A percentile compares a stretch with the other conserved stretches of the same genome.
Evolutionary conservation across 2,329 filamentous ascomycete species (phyloP).

Genomic region (Fusarium sublunatum): DNA sequence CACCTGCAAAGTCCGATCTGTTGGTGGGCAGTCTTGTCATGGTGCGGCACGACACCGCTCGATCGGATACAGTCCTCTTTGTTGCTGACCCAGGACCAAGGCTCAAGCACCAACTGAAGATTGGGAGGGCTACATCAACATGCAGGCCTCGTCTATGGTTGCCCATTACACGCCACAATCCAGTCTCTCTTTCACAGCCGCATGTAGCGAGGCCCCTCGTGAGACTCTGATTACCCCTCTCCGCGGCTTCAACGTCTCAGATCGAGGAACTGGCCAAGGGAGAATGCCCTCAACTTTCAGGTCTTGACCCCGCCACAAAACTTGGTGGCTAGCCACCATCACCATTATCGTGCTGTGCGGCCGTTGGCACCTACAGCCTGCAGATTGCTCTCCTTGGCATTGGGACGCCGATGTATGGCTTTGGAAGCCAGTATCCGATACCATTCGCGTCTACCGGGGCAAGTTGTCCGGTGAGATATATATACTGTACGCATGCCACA

Average conservation of each 20-base stretch:
- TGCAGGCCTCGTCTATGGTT: slow-evolving; percentile 13
- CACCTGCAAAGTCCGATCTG: slow-evolving; percentile 13
- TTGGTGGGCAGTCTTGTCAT: slow-evolving; percentile 24
- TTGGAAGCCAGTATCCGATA: not conserved
- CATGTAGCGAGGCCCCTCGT: not conserved
- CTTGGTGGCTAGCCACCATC: not conserved
- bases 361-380: slow-evolving; percentile 14
- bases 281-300: not conserved
- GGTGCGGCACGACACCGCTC: slow-evolving; percentile 20
- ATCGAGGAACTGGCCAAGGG: slow-evolving; percentile 2
- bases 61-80: slow-evolving; percentile 24
- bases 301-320: slow-evolving; percentile 1
- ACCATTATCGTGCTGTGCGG: slow-evolving; percentile 8
- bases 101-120: slow-evolving; percentile 12
- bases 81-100: slow-evolving; percentile 16
- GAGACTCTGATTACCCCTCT: slow-evolving; percentile 23
- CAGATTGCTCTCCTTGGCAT: not conserved
- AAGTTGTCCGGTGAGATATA: slow-evolving; percentile 1
- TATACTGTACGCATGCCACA: slow-evolving; percentile 3
- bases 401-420: not conserved
- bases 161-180: slow-evolving; percentile 23
- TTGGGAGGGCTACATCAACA: slow-evolving; percentile 2
- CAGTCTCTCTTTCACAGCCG: slow-evolving; percentile 14
- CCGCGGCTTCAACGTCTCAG: slow-evolving; percentile 10
- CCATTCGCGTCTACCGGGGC: slow-evolving; percentile 5